These are phyloP conservation scores for Paspalum vaginatum DNA, from an alignment of 176 grass and related monocot species.

Conservation along the genomic window DNA sequence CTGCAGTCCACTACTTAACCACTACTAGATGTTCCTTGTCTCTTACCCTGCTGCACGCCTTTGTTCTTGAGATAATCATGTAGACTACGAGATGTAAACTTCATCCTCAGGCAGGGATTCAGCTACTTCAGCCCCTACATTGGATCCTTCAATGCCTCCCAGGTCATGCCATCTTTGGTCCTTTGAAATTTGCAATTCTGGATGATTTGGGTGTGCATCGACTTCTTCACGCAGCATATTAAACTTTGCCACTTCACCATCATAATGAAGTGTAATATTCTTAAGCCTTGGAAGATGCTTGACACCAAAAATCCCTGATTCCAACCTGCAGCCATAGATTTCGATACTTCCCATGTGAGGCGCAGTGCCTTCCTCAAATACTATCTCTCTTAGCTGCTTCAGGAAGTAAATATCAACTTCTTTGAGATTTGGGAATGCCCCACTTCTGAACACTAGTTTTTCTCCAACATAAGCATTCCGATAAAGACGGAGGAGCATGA, in stretches of 20 bases:
- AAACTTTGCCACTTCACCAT: background rate
- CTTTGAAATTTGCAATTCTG: background rate
- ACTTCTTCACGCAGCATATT: background rate
- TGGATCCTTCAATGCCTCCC: background rate
- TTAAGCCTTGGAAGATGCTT: conserved; percentile 5
- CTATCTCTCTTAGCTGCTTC: background rate
- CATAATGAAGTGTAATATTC: background rate
- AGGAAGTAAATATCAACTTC: background rate
- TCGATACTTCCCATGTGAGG: background rate
- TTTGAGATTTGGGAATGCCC: conserved; percentile 31
- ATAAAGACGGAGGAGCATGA: background rate
- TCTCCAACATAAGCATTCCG: background rate
- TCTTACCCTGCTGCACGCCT: too few relatives aligned
- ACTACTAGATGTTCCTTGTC: too few relatives aligned
- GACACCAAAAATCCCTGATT: background rate
- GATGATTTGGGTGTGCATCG: conserved; percentile 3
- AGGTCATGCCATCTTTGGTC: background rate
- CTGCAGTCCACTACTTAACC: too few relatives aligned
- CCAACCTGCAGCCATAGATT: background rate
- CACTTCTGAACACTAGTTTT: background rate
- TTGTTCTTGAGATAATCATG: background rate
- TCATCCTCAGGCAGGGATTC: background rate
- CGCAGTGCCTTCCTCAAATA: conserved; percentile 11
- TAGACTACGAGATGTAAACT: background rate
- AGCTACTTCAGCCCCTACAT: background rate